Evolutionary conservation across 192 early-diverging fungal genomes (phyloP).

Genomic region (Podila epigama): DNA sequence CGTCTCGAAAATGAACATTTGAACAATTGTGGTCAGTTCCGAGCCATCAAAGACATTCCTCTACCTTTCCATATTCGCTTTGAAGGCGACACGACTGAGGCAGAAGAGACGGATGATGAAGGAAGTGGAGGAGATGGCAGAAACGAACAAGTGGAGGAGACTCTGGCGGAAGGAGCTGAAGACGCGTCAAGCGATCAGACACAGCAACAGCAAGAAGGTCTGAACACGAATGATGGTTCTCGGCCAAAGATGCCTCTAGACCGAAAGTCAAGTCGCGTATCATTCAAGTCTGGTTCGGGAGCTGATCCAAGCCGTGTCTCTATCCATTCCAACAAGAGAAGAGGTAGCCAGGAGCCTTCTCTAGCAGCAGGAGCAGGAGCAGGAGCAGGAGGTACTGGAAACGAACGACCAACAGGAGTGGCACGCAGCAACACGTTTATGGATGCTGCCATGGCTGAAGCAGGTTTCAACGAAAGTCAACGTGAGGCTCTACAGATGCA

Average conservation of each 20-base stretch:
- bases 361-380: too few relatives aligned
- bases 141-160: neutral
- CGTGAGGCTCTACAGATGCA: constrained; percentile 6
- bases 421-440: constrained; percentile 24
- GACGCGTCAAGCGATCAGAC: too few relatives aligned
- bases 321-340: neutral
- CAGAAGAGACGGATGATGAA: constrained; percentile 1
- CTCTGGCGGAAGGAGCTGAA: too few relatives aligned
- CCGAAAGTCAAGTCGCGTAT: neutral
- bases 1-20: constrained; percentile 83
- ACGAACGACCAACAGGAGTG: neutral
- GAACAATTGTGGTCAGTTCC: constrained; percentile 82
- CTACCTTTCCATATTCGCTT: constrained; percentile 66
- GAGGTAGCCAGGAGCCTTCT: neutral
- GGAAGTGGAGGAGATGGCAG: neutral
- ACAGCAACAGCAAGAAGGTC: too few relatives aligned
- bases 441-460: constrained; percentile 26
- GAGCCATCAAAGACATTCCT: constrained; percentile 82
- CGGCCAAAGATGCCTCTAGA: neutral
- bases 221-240: too few relatives aligned
- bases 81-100: constrained; percentile 15
- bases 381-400: too few relatives aligned
- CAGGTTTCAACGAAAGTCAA: constrained; percentile 14
- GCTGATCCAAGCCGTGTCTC: neutral
- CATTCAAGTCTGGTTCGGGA: neutral